Conservation (phyloP, 1,139 yeast species). For the Hyphopichia burtonii region DNA sequence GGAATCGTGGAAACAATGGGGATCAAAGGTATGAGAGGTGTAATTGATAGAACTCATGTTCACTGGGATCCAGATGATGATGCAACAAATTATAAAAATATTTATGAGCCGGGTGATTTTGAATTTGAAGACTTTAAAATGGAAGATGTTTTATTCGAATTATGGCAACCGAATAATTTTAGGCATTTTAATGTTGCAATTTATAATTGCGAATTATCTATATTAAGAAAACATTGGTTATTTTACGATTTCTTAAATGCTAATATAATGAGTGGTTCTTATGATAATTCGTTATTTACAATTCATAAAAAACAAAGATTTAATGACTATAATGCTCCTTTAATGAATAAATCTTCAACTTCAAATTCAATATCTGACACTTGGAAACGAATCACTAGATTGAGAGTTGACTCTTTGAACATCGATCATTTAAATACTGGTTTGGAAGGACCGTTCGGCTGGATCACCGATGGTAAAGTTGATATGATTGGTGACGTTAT, state of each 20-base stretch:
- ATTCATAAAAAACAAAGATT: conserved; percentile 73
- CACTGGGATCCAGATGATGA: conserved; percentile 80
- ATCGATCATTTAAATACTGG: conserved; percentile 91
- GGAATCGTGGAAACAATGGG: conserved; percentile 85
- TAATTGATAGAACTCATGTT: conserved; percentile 87
- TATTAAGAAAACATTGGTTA: conserved; percentile 87
- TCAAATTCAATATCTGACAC: conserved; percentile 9
- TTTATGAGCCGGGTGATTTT: conserved; percentile 84
- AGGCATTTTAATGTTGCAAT: conserved; percentile 85
- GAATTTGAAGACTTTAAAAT: conserved; percentile 80
- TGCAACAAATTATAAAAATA: conserved; percentile 75
- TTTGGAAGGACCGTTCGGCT: conserved; percentile 90
- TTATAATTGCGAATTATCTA: conserved; percentile 78
- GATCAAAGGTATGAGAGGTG: conserved; percentile 83
- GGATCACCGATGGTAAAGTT: conserved; percentile 90
- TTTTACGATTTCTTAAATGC: conserved; percentile 86
- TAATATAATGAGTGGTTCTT: conserved; percentile 82
- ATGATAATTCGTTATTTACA: conserved; percentile 90
- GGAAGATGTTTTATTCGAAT: conserved; percentile 81
- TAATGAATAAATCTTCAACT: background rate
- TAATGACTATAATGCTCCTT: conserved; percentile 34
- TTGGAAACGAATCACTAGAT: conserved; percentile 70
- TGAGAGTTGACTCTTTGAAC: conserved; percentile 79
- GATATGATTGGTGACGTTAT: conserved; percentile 90
- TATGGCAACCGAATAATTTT: conserved; percentile 77